Evolutionary conservation across 2,329 filamentous ascomycete species (phyloP), one percentile per base, ranked within the genome.

Genomic region (Botrytis squamosa): DNA sequence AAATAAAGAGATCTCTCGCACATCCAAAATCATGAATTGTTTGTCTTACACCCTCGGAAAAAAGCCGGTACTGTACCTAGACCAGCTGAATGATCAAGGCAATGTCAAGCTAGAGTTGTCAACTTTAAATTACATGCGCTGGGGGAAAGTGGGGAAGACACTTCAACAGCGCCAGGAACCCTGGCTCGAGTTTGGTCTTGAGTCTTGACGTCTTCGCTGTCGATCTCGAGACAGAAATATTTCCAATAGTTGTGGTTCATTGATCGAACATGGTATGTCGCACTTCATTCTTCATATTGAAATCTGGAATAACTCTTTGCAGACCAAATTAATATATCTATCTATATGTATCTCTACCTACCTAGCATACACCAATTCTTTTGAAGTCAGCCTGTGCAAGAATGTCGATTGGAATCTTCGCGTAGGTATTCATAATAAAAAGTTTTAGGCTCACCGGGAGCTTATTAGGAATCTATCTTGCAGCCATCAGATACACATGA

Each of bases 71-170:
- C 44, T 60, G 46, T 38, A 71, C 44, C 60, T 66, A 57, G 60
- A 65, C 25, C 59, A 71, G 69, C 69, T 71, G 69, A 65, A 65
- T 65, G 55, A 20, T 42, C 46, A 36, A 70, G 42, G 40, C 33
- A 33, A 33, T 55, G 36, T n/a, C 33, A 16, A 44, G 38, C 18
- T 62, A 44, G 10, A 52, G 33, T 55, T 62, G 52, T n/a, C 42
- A 70, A 62, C 52, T 70, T 70, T n/a, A 62, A 46, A 44, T 70
- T 42, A 29, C 40, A n/a, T 29, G 46, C 14, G 64, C 29, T 68
- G 36, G 65, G 46, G 36, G 36, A 55, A 40, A 64, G 65, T 68
- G 65, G 65, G 46, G 46, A 68, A 42, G 25, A 20, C 52, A 42
- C 25, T 33, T 60, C 57, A 60, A 33, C 33, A 60, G 59, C 62